phyloP scores from a whole-genome alignment of 1,284 basidiomycete genomes.

The Ustilago sp. region DNA sequence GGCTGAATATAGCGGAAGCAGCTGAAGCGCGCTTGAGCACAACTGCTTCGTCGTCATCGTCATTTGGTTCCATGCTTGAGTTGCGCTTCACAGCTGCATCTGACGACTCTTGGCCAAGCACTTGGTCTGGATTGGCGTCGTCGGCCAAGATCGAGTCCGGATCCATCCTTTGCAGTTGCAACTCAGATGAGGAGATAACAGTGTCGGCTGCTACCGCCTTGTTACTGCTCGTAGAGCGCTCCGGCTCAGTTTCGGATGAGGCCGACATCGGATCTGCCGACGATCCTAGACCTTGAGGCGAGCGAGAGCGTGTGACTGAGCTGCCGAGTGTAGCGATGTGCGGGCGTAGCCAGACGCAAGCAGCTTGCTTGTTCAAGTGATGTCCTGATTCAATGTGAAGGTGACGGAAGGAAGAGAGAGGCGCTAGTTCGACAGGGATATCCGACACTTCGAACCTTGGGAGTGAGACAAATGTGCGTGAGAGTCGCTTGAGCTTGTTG shows the following conservation, averaged over 20 bases:
- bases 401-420: conserved; percentile 4
- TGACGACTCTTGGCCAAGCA: conserved; percentile 55
- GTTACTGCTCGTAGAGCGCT: conserved; percentile 6
- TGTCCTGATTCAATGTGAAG: neutral
- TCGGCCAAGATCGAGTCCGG: conserved; percentile 62
- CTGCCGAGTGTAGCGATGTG: neutral
- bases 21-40: conserved; percentile 40
- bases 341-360: neutral
- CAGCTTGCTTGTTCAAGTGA: neutral
- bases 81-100: conserved; percentile 28
- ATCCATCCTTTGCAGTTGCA: conserved; percentile 47
- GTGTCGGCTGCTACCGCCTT: conserved; percentile 9
- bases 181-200: conserved; percentile 18
- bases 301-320: neutral
- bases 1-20: conserved; percentile 47
- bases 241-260: conserved; percentile 20
- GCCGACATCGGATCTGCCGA: conserved; percentile 24
- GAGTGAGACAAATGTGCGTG: neutral
- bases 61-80: conserved; percentile 1
- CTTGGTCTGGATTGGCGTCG: conserved; percentile 56
- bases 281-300: conserved; percentile 7
- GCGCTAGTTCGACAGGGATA: neutral
- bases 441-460: neutral
- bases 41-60: conserved; percentile 16
- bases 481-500: neutral